Evolutionary conservation across 352 stramenopile genomes (phyloP).

Genomic region (Phytopythium oedochilum): DNA sequence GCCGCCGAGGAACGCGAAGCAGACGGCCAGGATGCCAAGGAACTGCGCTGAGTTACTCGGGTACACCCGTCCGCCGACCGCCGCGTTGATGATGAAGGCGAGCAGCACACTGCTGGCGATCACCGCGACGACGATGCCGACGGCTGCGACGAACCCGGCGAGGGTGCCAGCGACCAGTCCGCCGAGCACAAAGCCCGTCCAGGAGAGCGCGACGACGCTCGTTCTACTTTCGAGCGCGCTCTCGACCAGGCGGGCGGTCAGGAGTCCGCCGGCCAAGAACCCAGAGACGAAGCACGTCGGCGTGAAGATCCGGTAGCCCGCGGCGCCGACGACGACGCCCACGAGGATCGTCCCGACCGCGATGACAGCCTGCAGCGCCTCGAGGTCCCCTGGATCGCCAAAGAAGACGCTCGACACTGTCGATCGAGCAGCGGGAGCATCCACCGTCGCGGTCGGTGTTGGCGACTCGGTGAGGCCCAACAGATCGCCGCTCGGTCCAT

Average conservation of each 20-base stretch:
- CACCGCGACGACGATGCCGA: constrained; percentile 38
- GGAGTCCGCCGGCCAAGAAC: constrained; percentile 34
- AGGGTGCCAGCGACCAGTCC: constrained; percentile 31
- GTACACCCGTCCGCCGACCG: constrained; percentile 30
- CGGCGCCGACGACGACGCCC: constrained; percentile 21
- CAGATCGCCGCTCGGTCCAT: background rate
- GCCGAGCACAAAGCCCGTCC: constrained; percentile 44
- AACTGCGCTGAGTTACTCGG: constrained; percentile 29
- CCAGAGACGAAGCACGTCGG: constrained; percentile 37
- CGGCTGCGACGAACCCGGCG: constrained; percentile 27
- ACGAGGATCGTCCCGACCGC: constrained; percentile 21
- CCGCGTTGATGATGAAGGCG: constrained; percentile 30
- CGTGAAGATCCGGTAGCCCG: constrained; percentile 44
- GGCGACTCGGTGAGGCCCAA: background rate
- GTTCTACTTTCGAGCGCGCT: constrained; percentile 20
- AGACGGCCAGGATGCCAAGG: constrained; percentile 25
- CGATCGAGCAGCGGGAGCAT: too few species aligned
- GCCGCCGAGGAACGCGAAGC: constrained; percentile 33
- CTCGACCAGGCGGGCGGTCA: constrained; percentile 25
- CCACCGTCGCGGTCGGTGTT: background rate
- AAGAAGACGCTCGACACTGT: constrained; percentile 20
- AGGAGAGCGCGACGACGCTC: constrained; percentile 33
- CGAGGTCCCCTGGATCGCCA: background rate
- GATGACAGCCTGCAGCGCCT: constrained; percentile 11
- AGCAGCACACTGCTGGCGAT: constrained; percentile 37